Conservation (phyloP, 257 asterid genomes). For the Haberlea rhodopensis region DNA sequence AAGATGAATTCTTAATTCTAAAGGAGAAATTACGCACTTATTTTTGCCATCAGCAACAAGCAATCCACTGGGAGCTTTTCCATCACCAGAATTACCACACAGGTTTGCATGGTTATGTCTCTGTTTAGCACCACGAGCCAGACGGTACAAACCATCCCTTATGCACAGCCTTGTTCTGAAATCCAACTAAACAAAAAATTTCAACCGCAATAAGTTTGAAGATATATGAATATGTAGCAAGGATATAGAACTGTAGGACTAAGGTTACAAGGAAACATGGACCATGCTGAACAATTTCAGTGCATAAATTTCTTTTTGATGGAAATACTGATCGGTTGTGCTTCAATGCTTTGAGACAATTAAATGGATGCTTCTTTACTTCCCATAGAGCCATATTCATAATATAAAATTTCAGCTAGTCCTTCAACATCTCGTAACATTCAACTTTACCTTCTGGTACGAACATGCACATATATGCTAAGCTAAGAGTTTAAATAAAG, state of each 20-base stretch:
- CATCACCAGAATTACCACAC: conserved; percentile 36
- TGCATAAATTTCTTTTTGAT: no score
- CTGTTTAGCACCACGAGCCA: conserved; percentile 89
- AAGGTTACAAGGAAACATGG: neutral
- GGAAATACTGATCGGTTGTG: no score
- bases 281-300: neutral
- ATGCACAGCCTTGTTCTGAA: conserved; percentile 77
- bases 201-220: conserved; percentile 20
- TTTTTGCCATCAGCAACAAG: conserved; percentile 46
- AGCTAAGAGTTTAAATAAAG: neutral
- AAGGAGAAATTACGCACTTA: conserved; percentile 37
- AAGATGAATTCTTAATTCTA: neutral
- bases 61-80: conserved; percentile 43
- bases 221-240: conserved; percentile 4
- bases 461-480: neutral
- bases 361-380: no score
- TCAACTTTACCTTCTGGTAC: neutral
- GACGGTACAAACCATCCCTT: conserved; percentile 90
- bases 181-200: conserved; percentile 68
- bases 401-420: neutral
- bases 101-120: conserved; percentile 52
- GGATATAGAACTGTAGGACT: conserved; percentile 3
- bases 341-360: no score
- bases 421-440: neutral
- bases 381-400: no score